Evolutionary conservation across 345 rosid genomes (phyloP).

Genomic region (Trapa incisa): DNA sequence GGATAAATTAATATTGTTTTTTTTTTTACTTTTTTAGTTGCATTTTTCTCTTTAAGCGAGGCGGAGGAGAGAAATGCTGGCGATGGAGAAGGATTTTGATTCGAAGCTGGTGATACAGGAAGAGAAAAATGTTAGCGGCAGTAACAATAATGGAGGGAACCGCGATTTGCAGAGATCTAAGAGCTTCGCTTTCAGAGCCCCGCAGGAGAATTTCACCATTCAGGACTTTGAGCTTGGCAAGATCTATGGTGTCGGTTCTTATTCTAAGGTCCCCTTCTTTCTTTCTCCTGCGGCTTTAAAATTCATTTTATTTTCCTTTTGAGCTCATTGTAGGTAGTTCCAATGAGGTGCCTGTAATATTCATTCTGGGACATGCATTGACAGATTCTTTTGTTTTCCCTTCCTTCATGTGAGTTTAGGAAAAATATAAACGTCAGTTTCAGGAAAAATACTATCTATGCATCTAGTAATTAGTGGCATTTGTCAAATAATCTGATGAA

Average conservation of each 20-base stretch:
- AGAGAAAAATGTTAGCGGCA: background rate
- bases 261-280: slow-evolving; percentile 58
- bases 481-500: background rate
- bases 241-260: slow-evolving; percentile 97
- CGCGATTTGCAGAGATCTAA: slow-evolving; percentile 38
- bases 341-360: background rate
- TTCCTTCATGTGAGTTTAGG: background rate
- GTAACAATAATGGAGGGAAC: slow-evolving; percentile 19
- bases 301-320: too few species aligned
- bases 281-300: background rate
- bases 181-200: slow-evolving; percentile 93
- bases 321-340: background rate
- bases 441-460: background rate
- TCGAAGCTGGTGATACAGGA: slow-evolving; percentile 76
- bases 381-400: background rate
- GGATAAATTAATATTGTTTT: background rate
- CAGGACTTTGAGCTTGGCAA: slow-evolving; percentile 93
- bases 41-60: background rate
- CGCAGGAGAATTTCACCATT: slow-evolving; percentile 74
- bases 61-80: slow-evolving; percentile 42
- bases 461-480: background rate
- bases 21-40: background rate
- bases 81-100: slow-evolving; percentile 91
- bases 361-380: too few species aligned
- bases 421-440: too few species aligned